phyloP scores from a whole-genome alignment of 257 asterid genomes.

The Gentiana dahurica region DNA sequence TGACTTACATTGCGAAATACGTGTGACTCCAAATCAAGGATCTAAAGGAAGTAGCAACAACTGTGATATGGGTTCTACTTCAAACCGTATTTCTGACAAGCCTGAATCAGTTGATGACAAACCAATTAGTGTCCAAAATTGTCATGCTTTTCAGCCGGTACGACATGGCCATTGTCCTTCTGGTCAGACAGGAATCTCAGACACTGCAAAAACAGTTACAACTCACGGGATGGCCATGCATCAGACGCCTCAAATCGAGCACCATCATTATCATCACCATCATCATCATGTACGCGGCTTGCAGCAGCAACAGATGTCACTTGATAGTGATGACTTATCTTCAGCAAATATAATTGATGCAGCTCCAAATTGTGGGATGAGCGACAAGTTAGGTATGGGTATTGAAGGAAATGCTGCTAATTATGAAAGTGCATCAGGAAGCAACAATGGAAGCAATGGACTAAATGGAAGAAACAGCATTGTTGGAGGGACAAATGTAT shows the following conservation, averaged over 20 bases:
- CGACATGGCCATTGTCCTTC: constrained; percentile 20
- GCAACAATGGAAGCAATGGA: constrained; percentile 34
- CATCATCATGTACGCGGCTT: constrained; percentile 34
- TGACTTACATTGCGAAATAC: constrained; percentile 19
- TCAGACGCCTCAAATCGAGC: constrained; percentile 34
- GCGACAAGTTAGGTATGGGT: constrained; percentile 14
- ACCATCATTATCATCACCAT: constrained; percentile 39
- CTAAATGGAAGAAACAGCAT: constrained; percentile 26
- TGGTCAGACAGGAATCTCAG: constrained; percentile 19
- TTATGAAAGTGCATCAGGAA: constrained; percentile 43
- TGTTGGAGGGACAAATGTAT: constrained; percentile 27
- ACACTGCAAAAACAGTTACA: constrained; percentile 14
- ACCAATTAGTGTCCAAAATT: constrained; percentile 11
- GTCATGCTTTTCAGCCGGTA: constrained; percentile 24
- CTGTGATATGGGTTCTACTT: constrained; percentile 43
- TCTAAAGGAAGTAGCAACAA: constrained; percentile 43
- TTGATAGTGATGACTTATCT: constrained; percentile 16
- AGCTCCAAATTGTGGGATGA: constrained; percentile 16
- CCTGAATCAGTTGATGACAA: constrained; percentile 19
- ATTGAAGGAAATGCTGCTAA: constrained; percentile 32
- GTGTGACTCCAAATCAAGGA: constrained; percentile 29
- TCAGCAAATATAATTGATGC: constrained; percentile 10
- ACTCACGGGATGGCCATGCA: constrained; percentile 18
- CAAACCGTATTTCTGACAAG: constrained; percentile 24
- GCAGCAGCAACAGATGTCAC: constrained; percentile 25